phyloP scores from a whole-genome alignment of 208 protist genomes.

The Leishmania tropica region DNA sequence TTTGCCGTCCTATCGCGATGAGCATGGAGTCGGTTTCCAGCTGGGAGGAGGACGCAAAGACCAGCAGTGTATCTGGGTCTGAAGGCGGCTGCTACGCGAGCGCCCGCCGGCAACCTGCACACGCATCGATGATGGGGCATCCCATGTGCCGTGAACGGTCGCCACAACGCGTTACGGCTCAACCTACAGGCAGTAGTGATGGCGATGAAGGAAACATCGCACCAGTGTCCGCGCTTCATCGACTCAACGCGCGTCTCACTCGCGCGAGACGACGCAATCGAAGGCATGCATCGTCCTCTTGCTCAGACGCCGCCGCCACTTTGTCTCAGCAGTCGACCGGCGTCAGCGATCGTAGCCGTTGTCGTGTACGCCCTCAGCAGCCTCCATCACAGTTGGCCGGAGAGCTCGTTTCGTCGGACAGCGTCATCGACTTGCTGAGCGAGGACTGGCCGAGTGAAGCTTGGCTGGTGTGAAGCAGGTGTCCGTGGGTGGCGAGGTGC shows the following conservation, averaged over 20 bases:
- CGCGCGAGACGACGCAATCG: constrained; percentile 11
- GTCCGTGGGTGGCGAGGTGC: background rate
- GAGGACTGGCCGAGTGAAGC: background rate
- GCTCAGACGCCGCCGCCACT: background rate
- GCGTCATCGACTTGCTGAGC: constrained; percentile 7
- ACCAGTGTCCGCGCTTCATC: background rate
- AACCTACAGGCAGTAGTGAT: background rate
- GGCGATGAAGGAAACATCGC: background rate
- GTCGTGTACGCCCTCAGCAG: background rate
- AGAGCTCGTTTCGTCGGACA: background rate
- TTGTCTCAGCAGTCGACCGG: background rate
- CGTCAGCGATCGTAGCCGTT: background rate
- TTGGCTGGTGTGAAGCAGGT: background rate
- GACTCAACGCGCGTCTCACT: constrained; percentile 17
- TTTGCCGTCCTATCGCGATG: constrained; percentile 1
- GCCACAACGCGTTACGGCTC: background rate
- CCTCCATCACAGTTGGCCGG: background rate
- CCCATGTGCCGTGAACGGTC: background rate
- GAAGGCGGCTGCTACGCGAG: background rate
- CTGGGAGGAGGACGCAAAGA: constrained; percentile 16
- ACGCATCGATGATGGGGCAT: background rate
- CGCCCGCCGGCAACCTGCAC: background rate
- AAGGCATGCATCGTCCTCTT: background rate
- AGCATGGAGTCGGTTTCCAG: constrained; percentile 35
- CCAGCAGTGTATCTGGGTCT: background rate